Evolutionary conservation across 2,329 filamentous ascomycete genomes (phyloP).

Genomic region (Colletotrichum truncatum): DNA sequence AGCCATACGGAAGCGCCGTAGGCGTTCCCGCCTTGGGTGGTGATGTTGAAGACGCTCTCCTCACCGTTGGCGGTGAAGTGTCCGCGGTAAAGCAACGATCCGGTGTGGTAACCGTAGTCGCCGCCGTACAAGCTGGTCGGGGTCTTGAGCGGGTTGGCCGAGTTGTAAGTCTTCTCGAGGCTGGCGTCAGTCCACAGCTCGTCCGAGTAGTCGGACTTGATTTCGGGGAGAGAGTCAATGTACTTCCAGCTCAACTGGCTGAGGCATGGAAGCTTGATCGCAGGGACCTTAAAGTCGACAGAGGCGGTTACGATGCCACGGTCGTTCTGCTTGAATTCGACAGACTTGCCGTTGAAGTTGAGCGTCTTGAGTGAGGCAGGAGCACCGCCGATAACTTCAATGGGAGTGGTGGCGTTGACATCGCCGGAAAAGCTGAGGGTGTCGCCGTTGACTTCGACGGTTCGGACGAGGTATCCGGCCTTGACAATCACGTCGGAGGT

Average conservation of each 20-base stretch:
- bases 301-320: constrained; percentile 32
- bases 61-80: constrained; percentile 68
- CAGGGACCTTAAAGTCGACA: constrained; percentile 28
- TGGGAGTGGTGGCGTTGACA: constrained; percentile 33
- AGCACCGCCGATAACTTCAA: constrained; percentile 35
- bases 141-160: constrained; percentile 54
- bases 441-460: constrained; percentile 24
- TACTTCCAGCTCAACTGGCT: constrained; percentile 29
- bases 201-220: constrained; percentile 43
- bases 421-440: constrained; percentile 35
- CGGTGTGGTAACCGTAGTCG: constrained; percentile 77
- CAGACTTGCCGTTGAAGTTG: constrained; percentile 31
- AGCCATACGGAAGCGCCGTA: constrained; percentile 74
- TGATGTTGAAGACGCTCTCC: constrained; percentile 63
- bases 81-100: constrained; percentile 72
- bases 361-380: constrained; percentile 27
- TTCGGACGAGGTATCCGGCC: constrained; percentile 35
- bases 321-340: constrained; percentile 30
- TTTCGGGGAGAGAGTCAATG: constrained; percentile 35
- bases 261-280: constrained; percentile 25
- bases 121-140: constrained; percentile 71
- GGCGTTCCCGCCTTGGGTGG: constrained; percentile 70
- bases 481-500: constrained; percentile 35
- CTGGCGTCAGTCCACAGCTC: constrained; percentile 52
- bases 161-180: constrained; percentile 39